These are phyloP conservation scores for Penicillium sp. DNA, from an alignment of 2,329 filamentous ascomycete genomes.

Conservation along the genomic window DNA sequence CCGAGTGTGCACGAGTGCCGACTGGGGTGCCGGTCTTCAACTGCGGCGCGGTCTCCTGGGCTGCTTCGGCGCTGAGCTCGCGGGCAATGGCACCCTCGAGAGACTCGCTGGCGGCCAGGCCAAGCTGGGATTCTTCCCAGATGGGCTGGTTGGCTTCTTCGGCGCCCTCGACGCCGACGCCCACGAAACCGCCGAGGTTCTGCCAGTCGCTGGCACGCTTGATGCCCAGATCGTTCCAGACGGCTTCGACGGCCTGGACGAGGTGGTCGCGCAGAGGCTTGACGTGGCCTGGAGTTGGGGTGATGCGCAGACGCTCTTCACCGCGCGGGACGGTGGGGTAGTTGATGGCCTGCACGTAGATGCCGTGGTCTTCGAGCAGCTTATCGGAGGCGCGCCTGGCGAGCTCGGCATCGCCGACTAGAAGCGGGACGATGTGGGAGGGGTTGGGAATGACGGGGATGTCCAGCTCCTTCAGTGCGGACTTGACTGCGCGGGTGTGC, in stretches of 20 bases:
- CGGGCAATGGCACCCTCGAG: slow-evolving; percentile 57
- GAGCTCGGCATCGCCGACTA: slow-evolving; percentile 90
- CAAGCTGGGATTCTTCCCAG: slow-evolving; percentile 88
- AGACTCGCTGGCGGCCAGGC: slow-evolving; percentile 59
- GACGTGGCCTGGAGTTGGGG: slow-evolving; percentile 88
- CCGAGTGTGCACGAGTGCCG: slow-evolving; percentile 19
- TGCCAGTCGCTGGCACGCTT: slow-evolving; percentile 94
- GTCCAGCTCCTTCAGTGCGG: slow-evolving; percentile 70
- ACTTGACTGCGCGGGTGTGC: slow-evolving; percentile 92
- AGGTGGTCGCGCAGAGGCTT: slow-evolving; percentile 83
- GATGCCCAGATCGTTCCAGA: slow-evolving; percentile 85
- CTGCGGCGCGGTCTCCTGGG: not conserved
- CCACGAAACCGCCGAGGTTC: slow-evolving; percentile 86
- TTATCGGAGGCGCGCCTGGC: slow-evolving; percentile 91
- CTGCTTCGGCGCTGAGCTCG: slow-evolving; percentile 29
- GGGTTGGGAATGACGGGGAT: slow-evolving; percentile 98
- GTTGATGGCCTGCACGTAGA: slow-evolving; percentile 99
- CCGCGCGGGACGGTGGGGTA: slow-evolving; percentile 97
- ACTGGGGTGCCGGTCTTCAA: slow-evolving; percentile 19
- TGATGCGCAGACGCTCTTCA: slow-evolving; percentile 95
- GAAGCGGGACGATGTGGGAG: slow-evolving; percentile 88
- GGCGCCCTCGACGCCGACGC: slow-evolving; percentile 73
- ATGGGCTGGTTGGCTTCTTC: slow-evolving; percentile 65
- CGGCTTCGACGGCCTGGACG: slow-evolving; percentile 76
- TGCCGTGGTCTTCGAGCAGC: slow-evolving; percentile 82